These are phyloP conservation scores for Salix suchowensis DNA, from an alignment of 345 rosid species.

Conservation along the genomic window DNA sequence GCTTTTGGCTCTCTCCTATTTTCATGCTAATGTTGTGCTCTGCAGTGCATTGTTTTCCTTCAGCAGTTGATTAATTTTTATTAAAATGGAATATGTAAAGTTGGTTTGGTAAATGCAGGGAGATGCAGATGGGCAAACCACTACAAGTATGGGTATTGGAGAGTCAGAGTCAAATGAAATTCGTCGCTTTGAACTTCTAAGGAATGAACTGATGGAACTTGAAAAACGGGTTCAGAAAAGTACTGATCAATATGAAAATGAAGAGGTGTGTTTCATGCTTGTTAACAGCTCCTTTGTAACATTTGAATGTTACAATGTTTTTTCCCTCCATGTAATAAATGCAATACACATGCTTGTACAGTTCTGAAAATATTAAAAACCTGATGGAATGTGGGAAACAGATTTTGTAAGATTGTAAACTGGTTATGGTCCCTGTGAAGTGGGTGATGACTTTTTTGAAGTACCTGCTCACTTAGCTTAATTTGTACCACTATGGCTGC, in stretches of 20 bases:
- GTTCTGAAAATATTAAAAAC: background rate
- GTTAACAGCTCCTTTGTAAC: background rate
- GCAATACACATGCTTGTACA: background rate
- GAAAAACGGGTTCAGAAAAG: slow-evolving; percentile 82
- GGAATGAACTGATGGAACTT: slow-evolving; percentile 88
- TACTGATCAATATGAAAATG: slow-evolving; percentile 57
- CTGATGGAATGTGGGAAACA: background rate
- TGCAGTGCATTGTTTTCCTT: background rate
- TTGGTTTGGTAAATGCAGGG: slow-evolving; percentile 43
- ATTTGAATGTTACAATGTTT: background rate
- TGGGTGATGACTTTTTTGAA: background rate
- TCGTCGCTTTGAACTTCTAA: slow-evolving; percentile 66
- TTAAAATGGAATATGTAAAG: slow-evolving; percentile 10
- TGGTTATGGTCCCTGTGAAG: background rate
- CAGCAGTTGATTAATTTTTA: background rate
- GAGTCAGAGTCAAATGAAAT: slow-evolving; percentile 63
- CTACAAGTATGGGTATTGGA: slow-evolving; percentile 27
- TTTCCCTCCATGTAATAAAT: background rate
- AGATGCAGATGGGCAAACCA: slow-evolving; percentile 36
- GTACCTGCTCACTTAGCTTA: background rate
- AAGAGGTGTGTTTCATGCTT: slow-evolving; percentile 45
- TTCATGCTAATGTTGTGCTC: background rate
- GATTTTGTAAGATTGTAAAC: background rate
- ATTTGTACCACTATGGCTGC: background rate
- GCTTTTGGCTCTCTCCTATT: background rate